These are phyloP conservation scores for Corynespora cassiicola DNA, from an alignment of 2,329 filamentous ascomycete species.

Conservation along the genomic window DNA sequence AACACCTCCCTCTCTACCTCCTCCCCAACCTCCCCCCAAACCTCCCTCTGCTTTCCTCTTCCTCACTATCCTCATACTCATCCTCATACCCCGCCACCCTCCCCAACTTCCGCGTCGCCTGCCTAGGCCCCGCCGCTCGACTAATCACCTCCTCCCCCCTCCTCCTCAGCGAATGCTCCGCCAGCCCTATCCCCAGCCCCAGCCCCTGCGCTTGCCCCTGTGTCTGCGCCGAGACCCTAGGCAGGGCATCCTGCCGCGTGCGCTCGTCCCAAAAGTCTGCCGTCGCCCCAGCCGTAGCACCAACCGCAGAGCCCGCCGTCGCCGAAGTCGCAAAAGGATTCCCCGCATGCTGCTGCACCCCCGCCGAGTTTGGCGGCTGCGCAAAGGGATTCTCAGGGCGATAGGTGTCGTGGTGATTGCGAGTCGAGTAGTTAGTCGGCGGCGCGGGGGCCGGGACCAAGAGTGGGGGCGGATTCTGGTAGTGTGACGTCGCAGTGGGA, in stretches of 20 bases:
- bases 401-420: slow-evolving; percentile 29
- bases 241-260: slow-evolving; percentile 23
- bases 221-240: slow-evolving; percentile 11
- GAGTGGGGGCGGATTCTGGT: slow-evolving; percentile 20
- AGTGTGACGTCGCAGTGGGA: slow-evolving; percentile 21
- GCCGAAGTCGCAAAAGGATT: slow-evolving; percentile 19
- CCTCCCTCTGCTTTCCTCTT: slow-evolving; percentile 7
- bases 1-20: slow-evolving; percentile 2
- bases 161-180: slow-evolving; percentile 16
- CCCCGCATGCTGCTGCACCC: slow-evolving; percentile 8
- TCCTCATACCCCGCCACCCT: slow-evolving; percentile 17
- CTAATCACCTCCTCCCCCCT: slow-evolving; percentile 21
- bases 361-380: background rate
- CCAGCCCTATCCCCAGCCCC: no score
- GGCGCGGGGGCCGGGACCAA: slow-evolving; percentile 21
- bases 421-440: slow-evolving; percentile 18
- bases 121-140: slow-evolving; percentile 16
- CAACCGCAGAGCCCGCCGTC: slow-evolving; percentile 11
- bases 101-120: slow-evolving; percentile 24
- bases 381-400: slow-evolving; percentile 22
- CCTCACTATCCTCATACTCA: slow-evolving; percentile 17
- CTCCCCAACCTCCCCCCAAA: slow-evolving; percentile 3
- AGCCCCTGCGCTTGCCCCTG: no score
- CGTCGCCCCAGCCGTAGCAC: slow-evolving; percentile 6
- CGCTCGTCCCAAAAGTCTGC: slow-evolving; percentile 34